Evolutionary conservation across 2,329 filamentous ascomycete genomes (phyloP).

Genomic region (Diatrype stigma): DNA sequence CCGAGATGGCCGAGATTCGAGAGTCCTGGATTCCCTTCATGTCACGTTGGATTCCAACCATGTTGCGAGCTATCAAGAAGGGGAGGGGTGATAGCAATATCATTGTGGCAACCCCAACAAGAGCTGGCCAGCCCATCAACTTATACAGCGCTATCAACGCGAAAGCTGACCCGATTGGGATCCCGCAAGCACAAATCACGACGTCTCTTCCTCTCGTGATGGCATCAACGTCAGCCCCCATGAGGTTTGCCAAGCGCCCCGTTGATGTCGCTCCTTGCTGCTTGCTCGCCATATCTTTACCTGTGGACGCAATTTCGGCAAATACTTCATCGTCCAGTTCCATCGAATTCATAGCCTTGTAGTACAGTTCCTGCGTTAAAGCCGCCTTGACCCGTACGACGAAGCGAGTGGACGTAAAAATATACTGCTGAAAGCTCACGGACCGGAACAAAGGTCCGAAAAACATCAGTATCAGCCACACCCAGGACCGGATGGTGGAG

Average conservation of each 20-base stretch:
- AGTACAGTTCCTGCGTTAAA: constrained; percentile 56
- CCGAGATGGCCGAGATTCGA: constrained; percentile 53
- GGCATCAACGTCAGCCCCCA: constrained; percentile 56
- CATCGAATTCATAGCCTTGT: constrained; percentile 51
- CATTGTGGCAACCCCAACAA: constrained; percentile 48
- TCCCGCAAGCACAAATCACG: constrained; percentile 40
- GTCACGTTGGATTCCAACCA: constrained; percentile 47
- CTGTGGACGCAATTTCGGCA: constrained; percentile 24
- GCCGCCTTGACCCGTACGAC: constrained; percentile 53
- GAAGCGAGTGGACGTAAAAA: constrained; percentile 53
- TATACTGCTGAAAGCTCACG: constrained; percentile 51
- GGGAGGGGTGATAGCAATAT: constrained; percentile 47
- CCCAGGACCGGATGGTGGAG: constrained; percentile 43
- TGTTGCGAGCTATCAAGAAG: constrained; percentile 42
- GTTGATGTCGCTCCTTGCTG: constrained; percentile 39
- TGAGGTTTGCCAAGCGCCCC: constrained; percentile 51
- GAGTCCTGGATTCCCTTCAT: constrained; percentile 53
- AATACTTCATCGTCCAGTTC: constrained; percentile 53
- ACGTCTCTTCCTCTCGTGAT: constrained; percentile 49
- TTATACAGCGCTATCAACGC: constrained; percentile 49
- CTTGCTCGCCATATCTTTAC: constrained; percentile 21
- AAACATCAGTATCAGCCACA: constrained; percentile 53
- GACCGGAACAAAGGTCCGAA: constrained; percentile 45
- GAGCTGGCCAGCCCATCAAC: constrained; percentile 51
- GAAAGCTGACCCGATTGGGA: constrained; percentile 43